Conservation (phyloP, 1,284 basidiomycete genomes). For the Ustilago loliicola region DNA sequence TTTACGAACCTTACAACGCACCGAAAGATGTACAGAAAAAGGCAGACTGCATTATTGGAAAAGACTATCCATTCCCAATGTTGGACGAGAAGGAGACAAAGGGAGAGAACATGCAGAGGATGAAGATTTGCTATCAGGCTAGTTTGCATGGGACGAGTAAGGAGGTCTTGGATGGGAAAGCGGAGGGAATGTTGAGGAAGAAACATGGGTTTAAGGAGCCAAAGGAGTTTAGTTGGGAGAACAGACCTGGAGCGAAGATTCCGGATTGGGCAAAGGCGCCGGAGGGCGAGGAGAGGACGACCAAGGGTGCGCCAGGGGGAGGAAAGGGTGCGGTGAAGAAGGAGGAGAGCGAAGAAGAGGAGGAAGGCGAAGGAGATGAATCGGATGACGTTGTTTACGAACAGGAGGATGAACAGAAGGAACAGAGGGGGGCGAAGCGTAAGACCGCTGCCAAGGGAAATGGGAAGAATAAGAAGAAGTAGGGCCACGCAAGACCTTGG, state of each 20-base stretch:
- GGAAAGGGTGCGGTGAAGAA: neutral
- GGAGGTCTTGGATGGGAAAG: slow-evolving; percentile 60
- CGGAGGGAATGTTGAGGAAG: slow-evolving; percentile 57
- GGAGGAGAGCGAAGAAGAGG: slow-evolving; percentile 25
- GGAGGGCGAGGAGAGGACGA: slow-evolving; percentile 31
- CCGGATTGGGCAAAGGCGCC: slow-evolving; percentile 61
- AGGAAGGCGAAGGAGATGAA: slow-evolving; percentile 23
- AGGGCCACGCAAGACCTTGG: slow-evolving; percentile 8
- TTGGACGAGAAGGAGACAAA: slow-evolving; percentile 65
- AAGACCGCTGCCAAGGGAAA: slow-evolving; percentile 14
- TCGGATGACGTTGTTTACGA: slow-evolving; percentile 37
- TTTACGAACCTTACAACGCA: slow-evolving; percentile 61
- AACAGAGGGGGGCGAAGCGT: slow-evolving; percentile 34
- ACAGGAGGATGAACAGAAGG: slow-evolving; percentile 41
- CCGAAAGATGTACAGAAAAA: slow-evolving; percentile 61
- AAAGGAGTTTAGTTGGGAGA: slow-evolving; percentile 41
- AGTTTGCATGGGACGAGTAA: slow-evolving; percentile 53
- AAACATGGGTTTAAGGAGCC: slow-evolving; percentile 51
- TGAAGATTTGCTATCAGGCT: slow-evolving; percentile 55
- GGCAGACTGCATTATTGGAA: slow-evolving; percentile 61
- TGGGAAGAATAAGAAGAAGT: slow-evolving; percentile 31
- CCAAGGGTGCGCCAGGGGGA: slow-evolving; percentile 19
- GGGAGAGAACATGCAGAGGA: slow-evolving; percentile 49
- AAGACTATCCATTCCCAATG: slow-evolving; percentile 63
- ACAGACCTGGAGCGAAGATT: slow-evolving; percentile 42